These are phyloP conservation scores for Stagonosporopsis chrysanthemi DNA, from an alignment of 2,329 filamentous ascomycete genomes.

Conservation along the genomic window DNA sequence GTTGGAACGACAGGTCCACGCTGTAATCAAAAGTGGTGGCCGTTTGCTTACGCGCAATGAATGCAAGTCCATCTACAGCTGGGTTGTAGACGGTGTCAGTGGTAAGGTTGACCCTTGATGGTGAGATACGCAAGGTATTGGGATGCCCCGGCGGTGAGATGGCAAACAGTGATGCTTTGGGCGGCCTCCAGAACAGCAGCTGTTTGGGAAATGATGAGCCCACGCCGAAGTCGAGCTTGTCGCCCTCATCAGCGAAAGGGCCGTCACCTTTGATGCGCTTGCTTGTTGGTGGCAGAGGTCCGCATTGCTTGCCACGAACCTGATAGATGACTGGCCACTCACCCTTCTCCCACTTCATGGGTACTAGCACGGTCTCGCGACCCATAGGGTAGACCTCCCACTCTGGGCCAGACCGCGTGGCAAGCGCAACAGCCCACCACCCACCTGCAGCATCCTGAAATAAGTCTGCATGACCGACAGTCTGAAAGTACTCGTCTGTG, in stretches of 20 bases:
- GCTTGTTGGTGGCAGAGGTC: conserved; percentile 49
- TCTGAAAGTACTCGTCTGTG: conserved; percentile 48
- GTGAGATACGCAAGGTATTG: conserved; percentile 51
- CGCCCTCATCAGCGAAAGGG: conserved; percentile 53
- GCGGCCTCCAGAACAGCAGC: conserved; percentile 64
- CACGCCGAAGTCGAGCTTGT: conserved; percentile 56
- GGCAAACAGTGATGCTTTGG: conserved; percentile 48
- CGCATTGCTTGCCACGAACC: conserved; percentile 55
- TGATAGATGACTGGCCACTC: conserved; percentile 54
- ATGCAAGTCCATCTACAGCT: conserved; percentile 57
- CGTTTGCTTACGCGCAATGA: conserved; percentile 61
- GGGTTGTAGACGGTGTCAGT: conserved; percentile 55
- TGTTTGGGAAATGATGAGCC: conserved; percentile 57
- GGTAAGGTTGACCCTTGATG: conserved; percentile 58
- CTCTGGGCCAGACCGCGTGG: conserved; percentile 28
- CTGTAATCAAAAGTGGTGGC: conserved; percentile 62
- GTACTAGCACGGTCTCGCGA: conserved; percentile 35
- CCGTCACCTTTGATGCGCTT: conserved; percentile 46
- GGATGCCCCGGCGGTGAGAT: conserved; percentile 21
- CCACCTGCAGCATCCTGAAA: conserved; percentile 35
- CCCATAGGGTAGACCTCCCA: conserved; percentile 35
- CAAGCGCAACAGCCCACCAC: conserved; percentile 39
- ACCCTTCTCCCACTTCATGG: conserved; percentile 34
- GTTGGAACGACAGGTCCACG: conserved; percentile 52
- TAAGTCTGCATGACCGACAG: conserved; percentile 39